Base-by-base conservation (phyloP, 1,284 basidiomycete genomes). In the Ustilago tritici region DNA sequence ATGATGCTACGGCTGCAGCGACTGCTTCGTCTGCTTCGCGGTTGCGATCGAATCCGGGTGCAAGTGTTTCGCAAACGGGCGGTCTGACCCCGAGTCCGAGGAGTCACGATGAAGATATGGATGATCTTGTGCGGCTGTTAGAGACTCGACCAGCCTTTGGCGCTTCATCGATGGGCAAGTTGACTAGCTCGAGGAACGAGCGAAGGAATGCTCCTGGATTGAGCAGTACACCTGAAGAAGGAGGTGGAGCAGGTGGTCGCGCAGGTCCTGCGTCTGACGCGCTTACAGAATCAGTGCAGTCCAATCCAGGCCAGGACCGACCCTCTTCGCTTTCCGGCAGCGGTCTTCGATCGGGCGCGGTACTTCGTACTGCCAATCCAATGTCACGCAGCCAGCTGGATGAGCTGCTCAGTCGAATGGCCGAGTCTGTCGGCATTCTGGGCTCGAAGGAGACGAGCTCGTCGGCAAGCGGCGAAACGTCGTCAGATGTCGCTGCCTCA, bases 81-180 rank as follows among this genome's bases (percentile, higher is more conserved):
- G 65, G 57, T 10, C 43, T 65, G 12, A 72, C 72, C 17, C 68
- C 72, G 7, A 75, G 75, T 41, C 64, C 78, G 10, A 67, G 66
- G 15, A 80, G 76, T 46, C 78, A 78, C 35, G 81, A 82, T 7
- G 80, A 82, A 15, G 81, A 81, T 47, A 66, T 82, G 52, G 79
- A 77, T 47, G 81, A 80, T 43, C 68, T 82, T 3, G 73, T 72
- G 9, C 68, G 78, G 8, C 68, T 82, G 56, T 47, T 82, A 38
- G 78, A 82, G 46, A 71, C 75, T 12, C 56, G 71, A 46, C 75
- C 76, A 2, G 59, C 67, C 3, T 69, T 81, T 14, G 62, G 66
- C 28, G 47, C 65, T 14, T 67, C 70, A 9, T 68, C 71, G 12
- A 52, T 65, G 58, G 65, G 70, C 52, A 67, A 69, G 41, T 41